Base-by-base conservation (phyloP, 2,329 filamentous ascomycete genomes). In the Pleoardoris graminearum region DNA sequence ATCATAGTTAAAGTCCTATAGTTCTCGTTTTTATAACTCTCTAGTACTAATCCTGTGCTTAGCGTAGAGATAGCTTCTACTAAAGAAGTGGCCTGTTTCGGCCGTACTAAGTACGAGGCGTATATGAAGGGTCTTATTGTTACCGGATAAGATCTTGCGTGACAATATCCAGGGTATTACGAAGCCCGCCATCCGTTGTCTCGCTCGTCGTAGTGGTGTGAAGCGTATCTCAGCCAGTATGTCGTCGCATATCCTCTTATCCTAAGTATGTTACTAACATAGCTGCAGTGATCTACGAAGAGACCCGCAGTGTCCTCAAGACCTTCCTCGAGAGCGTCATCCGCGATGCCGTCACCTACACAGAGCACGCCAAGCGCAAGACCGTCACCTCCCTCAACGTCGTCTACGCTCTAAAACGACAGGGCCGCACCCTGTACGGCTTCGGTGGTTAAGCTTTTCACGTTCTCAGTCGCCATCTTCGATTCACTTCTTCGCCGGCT, bases 281-380 rank as follows among this genome's bases (percentile, higher is more conserved):
- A 10, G 36, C 50, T 43, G 2, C 57, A 82, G 82, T 89, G 85
- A 89, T 89, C 78, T 89, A 89, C 81, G 86, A 89, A 77, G 86
- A 89, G 81, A 89, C 86, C 60, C 86, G 86, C 65, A 85, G 85
- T 81, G 86, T 89, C 60, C 84, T 89, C 70, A 89, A 89, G 83
- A 86, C 86, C 65, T 89, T 89, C 84, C 85, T 89, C 62, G 86
- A 89, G 79, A 82, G 83, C 70, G 86, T 89, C 76, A 89, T 89
- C 70, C 86, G 86, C 75, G 86, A 89, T 62, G 86, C 86, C 59
- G 86, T 89, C 78, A 89, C 86, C 72, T 89, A 89, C 80, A 89
- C 86, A 50, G 86, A 89, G 80, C 86, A 89, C 79, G 87, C 87
- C 78, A 90, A 89, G 85, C 85, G 87, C 77, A 89, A 89, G 85